Evolutionary conservation across 1,284 basidiomycete species (phyloP), one percentile per base, ranked within the genome.

Genomic region (Rhodotorula glutinis): DNA sequence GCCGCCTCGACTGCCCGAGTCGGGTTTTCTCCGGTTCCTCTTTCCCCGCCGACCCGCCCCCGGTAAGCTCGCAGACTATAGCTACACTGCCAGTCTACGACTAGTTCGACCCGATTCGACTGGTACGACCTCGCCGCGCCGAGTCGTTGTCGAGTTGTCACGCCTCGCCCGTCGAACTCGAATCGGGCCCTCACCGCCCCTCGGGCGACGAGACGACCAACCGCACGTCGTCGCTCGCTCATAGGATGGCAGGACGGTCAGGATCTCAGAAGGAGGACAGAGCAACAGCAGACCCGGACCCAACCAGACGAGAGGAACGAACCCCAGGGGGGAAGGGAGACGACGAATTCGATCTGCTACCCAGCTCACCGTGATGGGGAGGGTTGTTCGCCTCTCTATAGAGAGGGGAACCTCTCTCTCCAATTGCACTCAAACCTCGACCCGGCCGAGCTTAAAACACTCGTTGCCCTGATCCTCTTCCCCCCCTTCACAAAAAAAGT

Each of bases 301-400:
- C 43, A 16, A 16, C 14, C 43, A 21, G 43, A 44, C 43, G 43
- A 44, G 43, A 21, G 33, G 33, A 38, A 11, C n/a, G 33, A 38
- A 11, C 33, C 9, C 43, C 21, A 21, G 43, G 5, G 17, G 23
- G 16, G 40, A 25, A 27, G 43, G 62, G 62, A 63, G 62, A 63
- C 25, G 62, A 63, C 57, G 62, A 63, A 46, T 49, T 52, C 57
- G 62, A 47, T 49, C 38, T 54, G 46, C 53, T 58, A 63, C 62
- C 53, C 62, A 63, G 62, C 62, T 63, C 62, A 63, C 62, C 52
- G 62, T 53, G 56, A 63, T 58, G 56, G 51, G n/a, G 7, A 11
- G 23, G 46, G 46, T 21, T 47, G 46, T 16, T n/a, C 46, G 2
- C 8, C 23, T 21, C 46, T 47, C n/a, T n/a, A n/a, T 11, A n/a